Conservation (phyloP, 305 asterid species). For the Fraxinus dipetala region DNA sequence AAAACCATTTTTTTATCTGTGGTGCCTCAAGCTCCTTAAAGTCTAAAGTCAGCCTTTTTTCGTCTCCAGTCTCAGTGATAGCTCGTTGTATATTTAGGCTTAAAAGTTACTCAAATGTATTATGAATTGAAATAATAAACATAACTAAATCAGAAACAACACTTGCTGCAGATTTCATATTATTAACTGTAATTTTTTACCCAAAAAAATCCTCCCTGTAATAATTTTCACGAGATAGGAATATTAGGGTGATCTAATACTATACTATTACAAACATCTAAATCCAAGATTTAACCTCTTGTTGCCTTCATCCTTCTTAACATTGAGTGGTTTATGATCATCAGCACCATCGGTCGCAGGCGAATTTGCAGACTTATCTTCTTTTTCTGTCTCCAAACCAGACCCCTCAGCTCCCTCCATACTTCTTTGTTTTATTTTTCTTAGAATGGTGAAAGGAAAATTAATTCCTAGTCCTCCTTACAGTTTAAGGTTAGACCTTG, state of each 20-base stretch:
- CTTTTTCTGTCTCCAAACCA: slow-evolving; percentile 20
- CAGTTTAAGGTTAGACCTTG: not conserved
- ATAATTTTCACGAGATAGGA: not conserved
- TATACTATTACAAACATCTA: not conserved
- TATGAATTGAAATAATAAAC: not conserved
- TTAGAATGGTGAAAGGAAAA: not conserved
- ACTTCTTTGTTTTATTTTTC: not conserved
- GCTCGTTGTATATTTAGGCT: not conserved
- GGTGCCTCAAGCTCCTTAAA: not conserved
- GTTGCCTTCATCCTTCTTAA: not conserved
- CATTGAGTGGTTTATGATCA: slow-evolving; percentile 27
- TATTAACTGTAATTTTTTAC: not conserved
- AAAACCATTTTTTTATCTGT: not conserved
- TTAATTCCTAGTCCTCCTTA: not conserved
- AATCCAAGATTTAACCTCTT: not conserved
- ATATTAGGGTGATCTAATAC: not conserved
- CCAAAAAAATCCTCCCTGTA: not conserved
- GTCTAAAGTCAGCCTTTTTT: not conserved
- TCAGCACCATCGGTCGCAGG: slow-evolving; percentile 18
- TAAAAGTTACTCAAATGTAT: not conserved
- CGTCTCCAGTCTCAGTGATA: not conserved
- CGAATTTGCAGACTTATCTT: slow-evolving; percentile 2
- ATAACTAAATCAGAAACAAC: not conserved
- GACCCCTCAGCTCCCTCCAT: slow-evolving; percentile 23
- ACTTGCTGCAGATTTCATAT: not conserved